phyloP scores from a whole-genome alignment of 192 early-diverging fungal genomes.

The Mortierella hygrophila region DNA sequence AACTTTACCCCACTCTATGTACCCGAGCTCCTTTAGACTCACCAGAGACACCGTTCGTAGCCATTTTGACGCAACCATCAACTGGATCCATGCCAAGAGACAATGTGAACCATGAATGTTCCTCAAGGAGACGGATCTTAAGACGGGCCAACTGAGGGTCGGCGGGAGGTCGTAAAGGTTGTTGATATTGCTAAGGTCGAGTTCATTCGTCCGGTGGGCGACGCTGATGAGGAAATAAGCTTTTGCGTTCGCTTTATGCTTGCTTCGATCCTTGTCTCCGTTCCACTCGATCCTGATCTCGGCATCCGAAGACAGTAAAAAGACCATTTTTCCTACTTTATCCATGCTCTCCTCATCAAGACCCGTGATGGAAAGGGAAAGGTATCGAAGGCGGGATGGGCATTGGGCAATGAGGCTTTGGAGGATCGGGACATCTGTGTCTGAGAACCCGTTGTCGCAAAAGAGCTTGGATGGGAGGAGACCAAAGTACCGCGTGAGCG shows the following conservation, averaged over 20 bases:
- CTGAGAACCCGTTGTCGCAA: not conserved
- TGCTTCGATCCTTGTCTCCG: not conserved
- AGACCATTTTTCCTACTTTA: not conserved
- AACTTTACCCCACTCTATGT: no score
- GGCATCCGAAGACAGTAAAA: not conserved
- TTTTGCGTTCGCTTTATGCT: not conserved
- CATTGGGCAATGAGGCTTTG: not conserved
- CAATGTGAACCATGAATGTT: no score
- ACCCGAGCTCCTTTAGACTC: no score
- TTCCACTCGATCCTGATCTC: not conserved
- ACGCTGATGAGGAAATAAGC: not conserved
- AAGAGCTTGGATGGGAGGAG: not conserved
- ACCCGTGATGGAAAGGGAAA: not conserved
- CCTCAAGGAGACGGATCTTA: no score
- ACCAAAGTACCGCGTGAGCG: not conserved
- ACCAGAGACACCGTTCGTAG: no score
- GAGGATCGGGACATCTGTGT: not conserved
- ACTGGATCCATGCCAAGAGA: no score
- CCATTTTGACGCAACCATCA: no score
- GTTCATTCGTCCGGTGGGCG: not conserved
- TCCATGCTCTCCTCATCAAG: not conserved
- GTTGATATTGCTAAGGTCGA: not conserved
- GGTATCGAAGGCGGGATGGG: not conserved
- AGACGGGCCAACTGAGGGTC: no score
- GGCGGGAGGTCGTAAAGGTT: no score